phyloP scores from a whole-genome alignment of 129 eudicot species.

The Apium graveolens region DNA sequence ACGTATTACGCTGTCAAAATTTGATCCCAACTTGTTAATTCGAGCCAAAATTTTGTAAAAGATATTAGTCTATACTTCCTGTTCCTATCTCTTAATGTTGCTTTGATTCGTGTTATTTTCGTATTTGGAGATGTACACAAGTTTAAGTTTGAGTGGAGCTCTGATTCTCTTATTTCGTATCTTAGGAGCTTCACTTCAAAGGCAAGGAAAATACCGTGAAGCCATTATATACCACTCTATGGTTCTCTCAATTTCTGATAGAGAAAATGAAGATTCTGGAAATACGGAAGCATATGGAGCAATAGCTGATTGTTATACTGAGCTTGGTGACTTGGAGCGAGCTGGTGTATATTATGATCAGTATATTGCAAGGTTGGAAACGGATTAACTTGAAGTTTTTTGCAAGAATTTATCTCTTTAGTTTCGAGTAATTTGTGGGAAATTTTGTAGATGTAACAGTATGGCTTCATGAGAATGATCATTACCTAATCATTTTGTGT shows the following conservation, averaged over 20 bases:
- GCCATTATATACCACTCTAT: conserved; percentile 76
- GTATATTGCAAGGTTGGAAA: conserved; percentile 74
- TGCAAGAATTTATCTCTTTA: not conserved
- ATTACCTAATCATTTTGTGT: not conserved
- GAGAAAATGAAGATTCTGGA: conserved; percentile 85
- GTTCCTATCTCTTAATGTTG: not conserved
- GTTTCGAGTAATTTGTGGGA: not conserved
- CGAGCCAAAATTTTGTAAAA: not conserved
- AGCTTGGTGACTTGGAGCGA: conserved; percentile 81
- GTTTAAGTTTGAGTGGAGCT: not conserved
- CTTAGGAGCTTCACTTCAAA: conserved; percentile 91
- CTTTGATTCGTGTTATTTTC: not conserved
- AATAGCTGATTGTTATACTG: conserved; percentile 98
- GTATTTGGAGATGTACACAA: not conserved
- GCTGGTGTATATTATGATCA: conserved; percentile 89
- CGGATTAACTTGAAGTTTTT: conserved; percentile 31
- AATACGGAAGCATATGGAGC: conserved; percentile 98
- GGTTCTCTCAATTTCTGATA: conserved; percentile 71
- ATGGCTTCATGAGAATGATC: not conserved
- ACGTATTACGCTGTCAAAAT: not conserved
- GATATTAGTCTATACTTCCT: not conserved
- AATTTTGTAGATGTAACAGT: conserved; percentile 4
- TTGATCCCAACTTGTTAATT: not conserved
- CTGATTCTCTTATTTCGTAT: conserved; percentile 3
- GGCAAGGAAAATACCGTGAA: conserved; percentile 86